Percentiles rank a stretch among this genome's conserved stretches.
phyloP scores from a whole-genome alignment of 352 stramenopile species.

The Globisporangium apiculatum region DNA sequence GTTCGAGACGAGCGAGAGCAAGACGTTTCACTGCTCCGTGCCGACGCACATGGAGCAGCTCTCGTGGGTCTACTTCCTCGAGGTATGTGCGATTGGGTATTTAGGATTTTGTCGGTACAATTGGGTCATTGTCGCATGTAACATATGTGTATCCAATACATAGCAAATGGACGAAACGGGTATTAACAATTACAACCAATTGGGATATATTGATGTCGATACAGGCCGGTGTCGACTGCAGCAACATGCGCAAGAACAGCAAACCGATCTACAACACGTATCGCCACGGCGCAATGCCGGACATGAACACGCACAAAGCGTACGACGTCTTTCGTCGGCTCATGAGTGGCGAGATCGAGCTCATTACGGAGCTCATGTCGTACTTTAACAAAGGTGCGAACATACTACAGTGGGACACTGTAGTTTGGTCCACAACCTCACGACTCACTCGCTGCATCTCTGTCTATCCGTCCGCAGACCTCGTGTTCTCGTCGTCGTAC shows the following conservation, averaged over 20 bases:
- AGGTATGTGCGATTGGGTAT: conserved; percentile 25
- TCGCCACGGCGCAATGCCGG: conserved; percentile 52
- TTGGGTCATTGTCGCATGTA: too few relatives aligned
- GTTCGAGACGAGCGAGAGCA: conserved; percentile 80
- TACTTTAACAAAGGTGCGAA: conserved; percentile 81
- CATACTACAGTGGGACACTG: neutral
- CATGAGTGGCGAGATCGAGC: conserved; percentile 38
- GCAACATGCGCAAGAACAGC: conserved; percentile 80
- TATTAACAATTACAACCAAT: neutral
- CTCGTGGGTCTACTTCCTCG: conserved; percentile 81
- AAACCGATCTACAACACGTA: conserved; percentile 78
- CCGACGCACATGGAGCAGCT: conserved; percentile 77
- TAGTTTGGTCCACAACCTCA: neutral
- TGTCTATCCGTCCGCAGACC: conserved; percentile 20
- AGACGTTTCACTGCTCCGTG: conserved; percentile 77
- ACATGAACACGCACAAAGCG: conserved; percentile 70
- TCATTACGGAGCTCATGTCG: conserved; percentile 60
- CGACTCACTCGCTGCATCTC: neutral
- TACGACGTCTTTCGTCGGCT: conserved; percentile 76
- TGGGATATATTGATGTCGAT: too few relatives aligned
- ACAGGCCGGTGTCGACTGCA: conserved; percentile 62
- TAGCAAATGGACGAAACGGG: neutral
- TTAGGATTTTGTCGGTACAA: neutral
- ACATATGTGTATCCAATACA: too few relatives aligned
- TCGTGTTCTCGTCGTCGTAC: conserved; percentile 82